These are phyloP conservation scores for Mortierella polycephala DNA, from an alignment of 371 early-diverging fungal genomes.

Conservation along the genomic window DNA sequence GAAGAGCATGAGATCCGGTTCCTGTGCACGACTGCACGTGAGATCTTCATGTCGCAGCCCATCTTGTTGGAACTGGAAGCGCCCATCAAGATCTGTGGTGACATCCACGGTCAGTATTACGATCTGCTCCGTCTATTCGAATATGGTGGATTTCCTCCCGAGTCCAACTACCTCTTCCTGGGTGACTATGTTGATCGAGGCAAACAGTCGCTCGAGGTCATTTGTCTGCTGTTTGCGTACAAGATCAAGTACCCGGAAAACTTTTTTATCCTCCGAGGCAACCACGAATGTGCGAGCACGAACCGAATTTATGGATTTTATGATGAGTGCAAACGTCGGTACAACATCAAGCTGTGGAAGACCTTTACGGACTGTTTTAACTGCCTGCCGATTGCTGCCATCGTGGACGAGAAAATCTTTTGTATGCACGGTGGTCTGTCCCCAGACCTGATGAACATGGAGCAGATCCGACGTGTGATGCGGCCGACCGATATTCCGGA, in stretches of 20 bases:
- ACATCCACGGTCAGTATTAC: conserved; percentile 95
- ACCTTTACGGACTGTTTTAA: conserved; percentile 95
- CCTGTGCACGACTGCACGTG: conserved; percentile 88
- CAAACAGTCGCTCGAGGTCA: conserved; percentile 96
- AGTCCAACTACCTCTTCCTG: conserved; percentile 91
- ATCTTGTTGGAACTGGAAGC: conserved; percentile 93
- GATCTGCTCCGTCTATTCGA: conserved; percentile 91
- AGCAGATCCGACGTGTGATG: conserved; percentile 90
- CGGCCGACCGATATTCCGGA: conserved; percentile 98
- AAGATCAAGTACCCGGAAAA: conserved; percentile 96
- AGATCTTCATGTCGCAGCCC: conserved; percentile 93
- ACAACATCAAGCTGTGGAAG: conserved; percentile 95
- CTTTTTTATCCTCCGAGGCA: conserved; percentile 95
- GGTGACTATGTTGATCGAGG: conserved; percentile 99
- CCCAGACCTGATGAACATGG: conserved; percentile 87
- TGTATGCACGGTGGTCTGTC: conserved; percentile 98
- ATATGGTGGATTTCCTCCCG: conserved; percentile 88
- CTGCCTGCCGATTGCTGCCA: conserved; percentile 93
- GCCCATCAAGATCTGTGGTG: conserved; percentile 96
- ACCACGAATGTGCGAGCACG: conserved; percentile 97
- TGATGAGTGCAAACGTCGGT: conserved; percentile 97
- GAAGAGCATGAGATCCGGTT: conserved; percentile 87
- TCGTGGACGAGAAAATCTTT: conserved; percentile 95
- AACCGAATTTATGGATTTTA: conserved; percentile 99
- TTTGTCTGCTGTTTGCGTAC: conserved; percentile 90